Evolutionary conservation across 1,139 yeast genomes (phyloP).

Genomic region (Kluyveromyces sp.): DNA sequence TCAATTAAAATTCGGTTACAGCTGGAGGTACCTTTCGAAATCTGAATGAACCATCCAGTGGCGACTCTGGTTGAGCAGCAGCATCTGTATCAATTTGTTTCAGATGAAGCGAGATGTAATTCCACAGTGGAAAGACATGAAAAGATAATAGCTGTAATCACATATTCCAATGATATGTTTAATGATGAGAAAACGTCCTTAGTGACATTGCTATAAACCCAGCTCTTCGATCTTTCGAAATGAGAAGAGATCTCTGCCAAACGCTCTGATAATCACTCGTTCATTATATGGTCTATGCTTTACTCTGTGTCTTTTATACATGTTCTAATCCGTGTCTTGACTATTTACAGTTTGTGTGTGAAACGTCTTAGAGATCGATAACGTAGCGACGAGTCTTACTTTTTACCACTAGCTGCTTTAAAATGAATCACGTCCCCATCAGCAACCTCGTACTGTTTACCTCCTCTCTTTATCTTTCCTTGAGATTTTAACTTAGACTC

Average conservation of each 20-base stretch:
- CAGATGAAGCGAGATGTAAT: constrained; percentile 7
- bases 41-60: too few relatives aligned
- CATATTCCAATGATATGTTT: constrained; percentile 13
- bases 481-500: constrained; percentile 35
- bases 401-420: constrained; percentile 42
- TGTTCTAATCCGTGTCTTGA: not conserved
- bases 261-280: constrained; percentile 33
- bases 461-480: constrained; percentile 52
- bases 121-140: constrained; percentile 6
- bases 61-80: too few relatives aligned
- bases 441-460: constrained; percentile 65
- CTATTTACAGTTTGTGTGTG: constrained; percentile 8
- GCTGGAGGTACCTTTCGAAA: too few relatives aligned
- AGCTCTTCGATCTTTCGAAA: constrained; percentile 43
- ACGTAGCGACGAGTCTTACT: too few relatives aligned
- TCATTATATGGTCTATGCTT: not conserved
- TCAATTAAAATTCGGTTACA: too few relatives aligned
- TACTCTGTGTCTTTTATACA: not conserved
- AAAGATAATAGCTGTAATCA: not conserved
- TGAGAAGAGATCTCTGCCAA: constrained; percentile 36
- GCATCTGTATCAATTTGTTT: constrained; percentile 1
- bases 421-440: constrained; percentile 73
- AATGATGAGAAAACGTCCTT: constrained; percentile 37
- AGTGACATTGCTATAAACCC: constrained; percentile 41
- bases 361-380: too few relatives aligned